Conservation (phyloP, 2,329 filamentous ascomycete genomes). For the Chaetomium strumarium region DNA sequence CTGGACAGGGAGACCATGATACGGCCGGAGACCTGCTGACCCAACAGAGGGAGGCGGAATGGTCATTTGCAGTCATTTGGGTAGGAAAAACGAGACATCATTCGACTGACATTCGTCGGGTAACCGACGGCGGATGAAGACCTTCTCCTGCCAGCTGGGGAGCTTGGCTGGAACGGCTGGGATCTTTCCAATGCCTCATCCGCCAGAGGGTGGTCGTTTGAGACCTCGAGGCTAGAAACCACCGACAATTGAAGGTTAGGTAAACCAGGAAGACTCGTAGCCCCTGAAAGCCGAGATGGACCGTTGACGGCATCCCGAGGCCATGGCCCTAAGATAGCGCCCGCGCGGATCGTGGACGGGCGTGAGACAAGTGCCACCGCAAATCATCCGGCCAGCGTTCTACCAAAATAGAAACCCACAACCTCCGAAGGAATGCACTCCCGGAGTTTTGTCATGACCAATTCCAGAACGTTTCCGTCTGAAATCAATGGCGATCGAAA, state of each 20-base stretch:
- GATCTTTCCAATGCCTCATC: background rate
- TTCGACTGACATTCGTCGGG: constrained; percentile 1
- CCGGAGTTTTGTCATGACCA: no score
- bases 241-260: background rate
- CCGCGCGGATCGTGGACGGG: background rate
- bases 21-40: background rate
- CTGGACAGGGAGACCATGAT: constrained; percentile 19
- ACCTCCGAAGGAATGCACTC: no score
- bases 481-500: no score
- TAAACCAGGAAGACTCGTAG: background rate
- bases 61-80: no score
- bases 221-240: background rate
- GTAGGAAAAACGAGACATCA: constrained; percentile 8
- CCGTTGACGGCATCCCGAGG: background rate
- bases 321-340: constrained; percentile 1
- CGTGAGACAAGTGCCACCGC: no score
- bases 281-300: background rate
- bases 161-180: no score
- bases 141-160: no score
- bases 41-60: background rate
- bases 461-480: no score
- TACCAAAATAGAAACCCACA: no score
- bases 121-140: background rate
- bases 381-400: no score
- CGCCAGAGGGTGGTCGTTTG: background rate